Evolutionary conservation across 192 early-diverging fungal species (phyloP).

Genomic region (Umbelopsis ramanniana): DNA sequence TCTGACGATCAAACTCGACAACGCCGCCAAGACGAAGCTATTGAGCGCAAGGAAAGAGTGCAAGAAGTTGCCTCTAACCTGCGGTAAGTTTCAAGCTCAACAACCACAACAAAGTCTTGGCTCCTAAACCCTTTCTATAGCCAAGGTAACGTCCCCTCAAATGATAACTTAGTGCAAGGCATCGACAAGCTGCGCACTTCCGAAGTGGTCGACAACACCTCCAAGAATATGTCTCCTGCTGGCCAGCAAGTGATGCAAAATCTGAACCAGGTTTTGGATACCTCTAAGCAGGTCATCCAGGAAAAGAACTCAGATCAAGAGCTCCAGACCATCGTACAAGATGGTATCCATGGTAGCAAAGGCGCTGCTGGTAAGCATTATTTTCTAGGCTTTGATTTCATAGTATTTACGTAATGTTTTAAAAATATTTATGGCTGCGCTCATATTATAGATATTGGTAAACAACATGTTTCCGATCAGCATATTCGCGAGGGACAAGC

Average conservation of each 20-base stretch:
- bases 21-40: constrained; percentile 8
- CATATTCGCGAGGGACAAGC: constrained; percentile 15
- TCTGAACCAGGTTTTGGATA: constrained; percentile 43
- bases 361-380: not conserved
- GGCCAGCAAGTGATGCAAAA: constrained; percentile 52
- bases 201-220: constrained; percentile 32
- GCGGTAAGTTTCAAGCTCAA: not conserved
- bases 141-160: constrained; percentile 53
- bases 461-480: not conserved
- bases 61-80: constrained; percentile 1
- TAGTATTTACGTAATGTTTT: not conserved
- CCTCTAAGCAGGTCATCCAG: constrained; percentile 37
- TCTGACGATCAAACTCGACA: constrained; percentile 18
- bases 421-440: not conserved
- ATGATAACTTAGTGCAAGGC: constrained; percentile 36
- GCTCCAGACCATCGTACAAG: constrained; percentile 47
- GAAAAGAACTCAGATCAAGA: constrained; percentile 54
- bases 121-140: not conserved
- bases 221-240: constrained; percentile 43
- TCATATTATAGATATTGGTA: not conserved
- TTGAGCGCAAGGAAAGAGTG: constrained; percentile 7
- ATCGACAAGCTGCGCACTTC: constrained; percentile 45
- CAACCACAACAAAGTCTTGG: too few relatives aligned
- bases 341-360: constrained; percentile 29
- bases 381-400: not conserved